Evolutionary conservation across 78 protist genomes (phyloP).

Genomic region (Protostelium mycophagum): DNA sequence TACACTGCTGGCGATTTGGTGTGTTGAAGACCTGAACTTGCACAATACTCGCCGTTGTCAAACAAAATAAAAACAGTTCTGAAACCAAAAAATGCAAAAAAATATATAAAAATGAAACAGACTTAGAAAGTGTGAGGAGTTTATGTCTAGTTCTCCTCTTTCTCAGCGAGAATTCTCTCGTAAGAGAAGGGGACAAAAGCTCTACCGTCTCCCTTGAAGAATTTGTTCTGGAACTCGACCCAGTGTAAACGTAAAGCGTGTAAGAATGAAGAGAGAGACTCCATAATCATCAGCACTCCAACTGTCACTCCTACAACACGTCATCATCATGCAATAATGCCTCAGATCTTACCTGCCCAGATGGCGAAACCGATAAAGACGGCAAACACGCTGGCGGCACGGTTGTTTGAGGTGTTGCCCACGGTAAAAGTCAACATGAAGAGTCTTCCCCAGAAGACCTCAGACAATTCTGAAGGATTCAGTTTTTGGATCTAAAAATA

Average conservation of each 20-base stretch:
- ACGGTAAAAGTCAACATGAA: background rate
- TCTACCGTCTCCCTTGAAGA: constrained; percentile 57
- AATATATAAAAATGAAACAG: too few relatives aligned
- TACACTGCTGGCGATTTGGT: too few relatives aligned
- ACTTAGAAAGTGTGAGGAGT: too few relatives aligned
- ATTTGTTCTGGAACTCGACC: constrained; percentile 98
- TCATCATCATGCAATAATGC: too few relatives aligned
- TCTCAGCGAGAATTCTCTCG: constrained; percentile 29
- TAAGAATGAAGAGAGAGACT: constrained; percentile 97
- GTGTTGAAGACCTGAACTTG: too few relatives aligned
- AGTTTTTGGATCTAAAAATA: background rate
- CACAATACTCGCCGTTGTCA: too few relatives aligned
- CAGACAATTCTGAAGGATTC: constrained; percentile 24
- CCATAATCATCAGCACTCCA: constrained; percentile 97
- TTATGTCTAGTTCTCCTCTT: too few relatives aligned
- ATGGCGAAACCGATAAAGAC: constrained; percentile 68
- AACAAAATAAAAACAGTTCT: too few relatives aligned
- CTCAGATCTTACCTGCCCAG: too few relatives aligned
- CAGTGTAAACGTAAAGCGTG: constrained; percentile 99
- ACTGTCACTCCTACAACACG: constrained; percentile 89
- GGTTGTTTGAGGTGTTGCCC: background rate
- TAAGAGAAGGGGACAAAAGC: constrained; percentile 51
- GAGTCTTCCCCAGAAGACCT: constrained; percentile 60
- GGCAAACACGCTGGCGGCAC: constrained; percentile 31
- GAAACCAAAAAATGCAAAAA: too few relatives aligned